Base-by-base conservation (phyloP, 352 stramenopile genomes). In the Pseudoperonospora humuli region DNA sequence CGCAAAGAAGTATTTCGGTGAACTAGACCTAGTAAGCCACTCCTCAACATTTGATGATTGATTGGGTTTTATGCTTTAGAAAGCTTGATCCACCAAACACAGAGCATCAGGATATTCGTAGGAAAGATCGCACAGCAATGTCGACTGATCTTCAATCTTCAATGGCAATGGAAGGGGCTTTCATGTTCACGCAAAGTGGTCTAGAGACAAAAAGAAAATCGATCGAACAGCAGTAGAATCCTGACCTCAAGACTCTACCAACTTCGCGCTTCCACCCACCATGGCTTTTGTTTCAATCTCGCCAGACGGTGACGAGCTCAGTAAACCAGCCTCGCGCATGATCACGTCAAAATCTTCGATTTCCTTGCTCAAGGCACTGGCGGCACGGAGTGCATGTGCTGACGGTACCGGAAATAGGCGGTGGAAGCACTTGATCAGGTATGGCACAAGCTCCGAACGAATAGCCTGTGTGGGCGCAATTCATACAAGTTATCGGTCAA, bases 351-450 rank as follows among this genome's bases (percentile, higher is more conserved):
- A 76, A 4, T 18, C 39, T 31, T 61, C 45, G 8, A 64, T 55
- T 48, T 68, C 54, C 21, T 61, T 57, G 21, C 26, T 45, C 37
- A 66, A 11, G 1, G 38, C 18, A 32, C 23, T 39, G 47, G 42
- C 10, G 54, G 56, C 17, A 48, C 44, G 28, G n/a, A 57, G 34
- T 38, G 57, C 24, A 34, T 49, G 13, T 7, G 55, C 47, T n/a
- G 61, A 54, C n/a, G 60, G 27, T 20, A 57, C 43, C 0, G 72
- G 72, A 20, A 82, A 89, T 8, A 89, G 55, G 0, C 75, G 77
- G 45, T 82, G 61, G 25, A 90, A 90, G 34, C 75, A 87, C 45
- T 76, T 80, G 32, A 76, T 61, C 11, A 86, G 39, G 40, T 87
- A 90, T 34, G 73, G 70, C 9, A 87, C 49, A 3, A 90, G 48